Evolutionary conservation across 1,284 basidiomycete genomes (phyloP), one percentile per base, ranked within the genome.

Genomic region (Coniophora puteana): DNA sequence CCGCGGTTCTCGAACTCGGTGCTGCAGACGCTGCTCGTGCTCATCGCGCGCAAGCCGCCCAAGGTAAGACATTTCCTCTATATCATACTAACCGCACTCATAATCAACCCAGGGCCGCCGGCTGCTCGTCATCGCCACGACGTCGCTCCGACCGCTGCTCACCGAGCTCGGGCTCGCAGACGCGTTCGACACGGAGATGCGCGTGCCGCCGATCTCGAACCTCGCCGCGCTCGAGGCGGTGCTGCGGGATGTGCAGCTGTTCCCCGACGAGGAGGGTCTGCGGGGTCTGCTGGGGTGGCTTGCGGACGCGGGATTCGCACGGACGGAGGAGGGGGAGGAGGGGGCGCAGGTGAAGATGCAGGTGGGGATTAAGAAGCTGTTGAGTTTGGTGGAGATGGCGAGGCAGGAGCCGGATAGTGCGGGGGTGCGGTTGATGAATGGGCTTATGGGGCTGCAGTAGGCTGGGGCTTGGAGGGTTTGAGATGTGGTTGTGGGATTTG

Each of bases 381-480:
- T 99, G 56, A 93, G 85, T 43, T 78, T 92, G 48, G 78, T 94
- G 17, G 95, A 99, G 72, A 98, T 98, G 94, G 91, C 94, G 30
- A 76, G 94, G 54, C 93, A 98, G 67, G 95, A 93, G 58, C 89
- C 89, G 2, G 81, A 87, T 36, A 80, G 79, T 51, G 81, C 80
- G 23, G 86, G 78, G n/a, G 78, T 83, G 55, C 77, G 89, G 51
- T 65, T 94, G 43, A 78, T 77, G 36, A 74, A 73, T 31, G 85
- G 81, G 43, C 62, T 94, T 50, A 74, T 91, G 67, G 77, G 74
- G 6, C 59, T 81, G 46, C n/a, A 66, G 70, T 37, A 74, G 72
- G 68, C 74, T 54, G 47, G 31, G 29, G 22, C 14, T 4, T n/a
- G 22, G 35, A 25, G 17, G 18, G 17, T 14, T 36, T 7, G 2